Evolutionary conservation across 805 yeast genomes (phyloP).

Genomic region (Kazachstania viticola): DNA sequence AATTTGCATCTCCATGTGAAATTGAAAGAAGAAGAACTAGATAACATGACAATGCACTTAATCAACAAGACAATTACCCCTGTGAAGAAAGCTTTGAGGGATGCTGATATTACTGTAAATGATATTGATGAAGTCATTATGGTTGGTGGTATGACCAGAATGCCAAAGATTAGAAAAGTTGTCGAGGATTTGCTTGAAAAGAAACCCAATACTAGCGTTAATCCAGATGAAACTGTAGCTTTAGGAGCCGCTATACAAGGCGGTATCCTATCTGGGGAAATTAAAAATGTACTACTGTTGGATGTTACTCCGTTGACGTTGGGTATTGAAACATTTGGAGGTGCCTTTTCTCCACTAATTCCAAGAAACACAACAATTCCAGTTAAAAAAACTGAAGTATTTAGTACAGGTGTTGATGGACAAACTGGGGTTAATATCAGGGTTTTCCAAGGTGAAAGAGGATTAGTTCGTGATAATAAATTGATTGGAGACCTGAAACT

Average conservation of each 20-base stretch:
- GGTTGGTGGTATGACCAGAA: constrained; percentile 86
- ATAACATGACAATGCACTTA: constrained; percentile 51
- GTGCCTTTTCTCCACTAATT: constrained; percentile 67
- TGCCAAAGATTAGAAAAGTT: constrained; percentile 64
- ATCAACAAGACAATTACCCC: constrained; percentile 62
- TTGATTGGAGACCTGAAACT: constrained; percentile 64
- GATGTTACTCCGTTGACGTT: constrained; percentile 78
- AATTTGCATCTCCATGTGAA: constrained; percentile 48
- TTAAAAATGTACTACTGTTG: constrained; percentile 61
- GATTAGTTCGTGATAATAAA: constrained; percentile 67
- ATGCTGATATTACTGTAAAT: constrained; percentile 53
- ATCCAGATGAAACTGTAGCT: constrained; percentile 92
- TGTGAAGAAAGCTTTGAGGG: constrained; percentile 61
- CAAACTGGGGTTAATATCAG: constrained; percentile 76
- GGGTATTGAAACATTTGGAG: constrained; percentile 80
- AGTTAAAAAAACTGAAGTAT: constrained; percentile 58
- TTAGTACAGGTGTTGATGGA: constrained; percentile 75
- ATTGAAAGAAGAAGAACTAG: constrained; percentile 58
- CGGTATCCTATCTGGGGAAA: constrained; percentile 74
- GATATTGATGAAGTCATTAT: constrained; percentile 66
- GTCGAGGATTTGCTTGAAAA: constrained; percentile 50
- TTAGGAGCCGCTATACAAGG: constrained; percentile 88
- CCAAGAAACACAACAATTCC: constrained; percentile 74
- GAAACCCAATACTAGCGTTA: constrained; percentile 59
- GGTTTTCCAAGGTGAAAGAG: constrained; percentile 74